Evolutionary conservation across 768 basidiomycete genomes (phyloP).

Genomic region (Serpula lacrymans): DNA sequence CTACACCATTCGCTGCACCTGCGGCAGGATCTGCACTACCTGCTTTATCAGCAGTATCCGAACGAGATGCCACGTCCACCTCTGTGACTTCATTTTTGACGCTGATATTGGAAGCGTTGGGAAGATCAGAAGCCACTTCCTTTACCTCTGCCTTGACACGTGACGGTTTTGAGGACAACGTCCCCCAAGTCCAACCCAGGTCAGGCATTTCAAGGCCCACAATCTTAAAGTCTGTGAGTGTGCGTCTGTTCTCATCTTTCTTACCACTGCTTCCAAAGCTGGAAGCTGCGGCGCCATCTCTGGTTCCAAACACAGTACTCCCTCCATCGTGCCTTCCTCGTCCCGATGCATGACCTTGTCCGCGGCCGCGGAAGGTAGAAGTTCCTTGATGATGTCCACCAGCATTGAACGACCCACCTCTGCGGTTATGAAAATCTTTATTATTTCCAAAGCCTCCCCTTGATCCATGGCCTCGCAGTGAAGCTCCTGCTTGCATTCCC

Average conservation of each 20-base stretch:
- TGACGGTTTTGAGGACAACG: conserved; percentile 35
- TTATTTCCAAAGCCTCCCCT: conserved; percentile 63
- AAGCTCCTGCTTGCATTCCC: conserved; percentile 43
- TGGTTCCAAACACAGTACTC: conserved; percentile 35
- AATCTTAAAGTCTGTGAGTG: conserved; percentile 98
- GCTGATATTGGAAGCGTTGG: conserved; percentile 28
- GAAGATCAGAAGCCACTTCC: conserved; percentile 27
- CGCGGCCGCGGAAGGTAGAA: conserved; percentile 56
- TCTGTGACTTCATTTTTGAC: conserved; percentile 30
- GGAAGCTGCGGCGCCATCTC: conserved; percentile 48
- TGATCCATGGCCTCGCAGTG: conserved; percentile 60
- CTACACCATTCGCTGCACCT: conserved; percentile 21
- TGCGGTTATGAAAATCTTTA: conserved; percentile 62
- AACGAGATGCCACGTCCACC: conserved; percentile 14
- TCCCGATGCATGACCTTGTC: conserved; percentile 47
- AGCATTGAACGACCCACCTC: conserved; percentile 59
- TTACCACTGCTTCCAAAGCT: conserved; percentile 55
- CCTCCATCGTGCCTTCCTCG: conserved; percentile 39
- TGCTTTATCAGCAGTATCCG: conserved; percentile 14
- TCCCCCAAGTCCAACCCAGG: conserved; percentile 86
- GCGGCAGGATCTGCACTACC: conserved; percentile 22
- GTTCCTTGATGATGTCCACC: conserved; percentile 38
- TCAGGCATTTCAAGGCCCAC: conserved; percentile 83
- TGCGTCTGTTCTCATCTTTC: conserved; percentile 86
- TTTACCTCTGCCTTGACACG: conserved; percentile 34